Evolutionary conservation across 2,329 filamentous ascomycete genomes (phyloP).

Genomic region (Hymenoscyphus occultus): DNA sequence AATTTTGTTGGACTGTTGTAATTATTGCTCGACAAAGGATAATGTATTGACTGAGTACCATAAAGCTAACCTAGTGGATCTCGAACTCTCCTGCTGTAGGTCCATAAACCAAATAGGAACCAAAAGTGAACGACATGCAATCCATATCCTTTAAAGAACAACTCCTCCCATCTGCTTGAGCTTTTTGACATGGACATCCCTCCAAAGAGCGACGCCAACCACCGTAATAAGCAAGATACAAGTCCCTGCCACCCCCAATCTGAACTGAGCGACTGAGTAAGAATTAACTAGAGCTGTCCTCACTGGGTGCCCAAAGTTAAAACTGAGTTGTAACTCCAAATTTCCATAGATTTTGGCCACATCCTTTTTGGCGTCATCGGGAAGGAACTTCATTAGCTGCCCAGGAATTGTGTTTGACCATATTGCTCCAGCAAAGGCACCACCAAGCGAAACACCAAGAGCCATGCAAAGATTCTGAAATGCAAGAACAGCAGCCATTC

Average conservation of each 20-base stretch:
- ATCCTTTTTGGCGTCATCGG: background rate
- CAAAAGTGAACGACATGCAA: background rate
- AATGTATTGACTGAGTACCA: too few species aligned
- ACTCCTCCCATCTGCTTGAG: background rate
- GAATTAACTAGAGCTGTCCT: constrained; percentile 3
- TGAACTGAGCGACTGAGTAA: constrained; percentile 4
- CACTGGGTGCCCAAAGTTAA: background rate
- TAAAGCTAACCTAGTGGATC: too few species aligned
- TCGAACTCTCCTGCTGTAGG: too few species aligned
- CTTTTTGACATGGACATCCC: constrained; percentile 1
- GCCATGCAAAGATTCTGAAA: constrained; percentile 56
- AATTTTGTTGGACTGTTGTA: too few species aligned
- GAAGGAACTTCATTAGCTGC: constrained; percentile 2
- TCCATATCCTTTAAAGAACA: background rate
- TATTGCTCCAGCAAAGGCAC: constrained; percentile 58
- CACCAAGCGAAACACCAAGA: constrained; percentile 48
- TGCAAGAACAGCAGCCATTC: constrained; percentile 59
- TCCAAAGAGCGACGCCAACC: constrained; percentile 3
- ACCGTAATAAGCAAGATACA: background rate
- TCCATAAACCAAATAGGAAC: too few species aligned
- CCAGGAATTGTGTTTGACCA: constrained; percentile 34
- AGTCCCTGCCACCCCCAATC: background rate
- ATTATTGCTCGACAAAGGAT: too few species aligned
- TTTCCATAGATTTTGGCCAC: constrained; percentile 7
- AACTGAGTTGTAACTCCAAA: constrained; percentile 1